Conservation (phyloP, 139 green algal genomes). For the Picochlorum sp. region DNA sequence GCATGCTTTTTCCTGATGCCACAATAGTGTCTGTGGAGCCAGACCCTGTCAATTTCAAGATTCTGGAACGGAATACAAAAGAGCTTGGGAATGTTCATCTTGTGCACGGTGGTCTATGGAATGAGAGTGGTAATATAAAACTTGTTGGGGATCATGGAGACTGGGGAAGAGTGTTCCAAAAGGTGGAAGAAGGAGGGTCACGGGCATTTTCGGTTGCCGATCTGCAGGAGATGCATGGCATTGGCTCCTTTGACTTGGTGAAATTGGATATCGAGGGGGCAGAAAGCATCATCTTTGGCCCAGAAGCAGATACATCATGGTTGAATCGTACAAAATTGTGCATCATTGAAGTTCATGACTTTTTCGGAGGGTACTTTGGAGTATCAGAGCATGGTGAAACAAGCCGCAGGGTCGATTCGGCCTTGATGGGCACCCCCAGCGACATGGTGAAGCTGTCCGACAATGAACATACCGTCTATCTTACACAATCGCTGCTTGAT, state of each 20-base stretch:
- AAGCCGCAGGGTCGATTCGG: constrained; percentile 3
- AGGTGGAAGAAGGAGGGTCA: constrained; percentile 4
- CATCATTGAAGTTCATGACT: constrained; percentile 22
- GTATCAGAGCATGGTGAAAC: background rate
- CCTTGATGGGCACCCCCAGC: constrained; percentile 3
- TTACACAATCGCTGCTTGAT: background rate
- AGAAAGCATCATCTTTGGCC: constrained; percentile 18
- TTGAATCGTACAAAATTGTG: background rate
- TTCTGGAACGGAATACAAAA: constrained; percentile 15
- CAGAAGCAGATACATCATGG: constrained; percentile 12
- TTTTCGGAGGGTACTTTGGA: constrained; percentile 3
- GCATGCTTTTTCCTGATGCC: constrained; percentile 18
- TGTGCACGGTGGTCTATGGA: constrained; percentile 24
- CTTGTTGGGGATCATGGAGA: constrained; percentile 2
- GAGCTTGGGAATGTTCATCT: constrained; percentile 4
- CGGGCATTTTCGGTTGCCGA: constrained; percentile 12
- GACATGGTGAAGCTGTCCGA: constrained; percentile 3
- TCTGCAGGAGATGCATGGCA: constrained; percentile 1
- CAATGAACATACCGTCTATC: constrained; percentile 11
- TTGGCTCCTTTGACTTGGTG: constrained; percentile 21
- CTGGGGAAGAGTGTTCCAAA: constrained; percentile 22
- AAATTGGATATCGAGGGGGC: constrained; percentile 20
- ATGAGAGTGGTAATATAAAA: constrained; percentile 2
- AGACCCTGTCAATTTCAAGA: constrained; percentile 12
- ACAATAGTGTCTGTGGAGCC: constrained; percentile 19